Evolutionary conservation across 805 yeast genomes (phyloP), one percentile per base, ranked within the genome.

Genomic region (Brettanomyces nanus): DNA sequence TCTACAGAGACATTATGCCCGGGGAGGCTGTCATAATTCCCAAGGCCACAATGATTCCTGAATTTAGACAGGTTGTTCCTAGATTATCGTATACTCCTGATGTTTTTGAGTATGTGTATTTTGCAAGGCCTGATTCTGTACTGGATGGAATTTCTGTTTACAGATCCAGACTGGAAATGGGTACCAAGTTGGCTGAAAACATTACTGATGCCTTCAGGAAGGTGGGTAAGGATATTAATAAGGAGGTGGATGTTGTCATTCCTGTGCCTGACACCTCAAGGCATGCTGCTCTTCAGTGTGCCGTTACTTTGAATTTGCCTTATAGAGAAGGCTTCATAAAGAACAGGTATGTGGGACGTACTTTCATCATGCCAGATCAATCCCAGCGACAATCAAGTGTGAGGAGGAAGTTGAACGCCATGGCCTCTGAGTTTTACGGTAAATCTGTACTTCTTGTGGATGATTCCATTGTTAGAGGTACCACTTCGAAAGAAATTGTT

Each of bases 211-310:
- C 62, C 11, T 67, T 73, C 41, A 47, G 54, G 19, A 31, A 37
- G 1, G 65, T 64, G 14, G 66, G 65, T 13, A 66, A 67, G 39
- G 63, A 68, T 17, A 69, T 69, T 34, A 60, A 65, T 30, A 62
- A 70, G 37, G 75, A 75, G 43, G 80, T 92, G 39, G 98, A 92
- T 53, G 98, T 90, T 33, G 95, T 92, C 28, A 85, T 92, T 41
- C 97, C 98, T 2, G 98, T 92, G 11, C 98, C 98, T 9, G 98
- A 92, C 59, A 92, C 98, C 6, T 80, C 97, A n/a, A 76, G 97
- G 62, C 89, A 94, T 31, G 80, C 95, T 18, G 97, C 97, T 1
- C 63, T 89, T 43, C 92, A 92, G 56, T 82, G 95, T 62, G 90
- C 97, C 1, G 89, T 83, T 27, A 68, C 77, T 34, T 69, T 92